Evolutionary conservation across 2,329 filamentous ascomycete species (phyloP).

Genomic region (Podosphaera leucotricha): DNA sequence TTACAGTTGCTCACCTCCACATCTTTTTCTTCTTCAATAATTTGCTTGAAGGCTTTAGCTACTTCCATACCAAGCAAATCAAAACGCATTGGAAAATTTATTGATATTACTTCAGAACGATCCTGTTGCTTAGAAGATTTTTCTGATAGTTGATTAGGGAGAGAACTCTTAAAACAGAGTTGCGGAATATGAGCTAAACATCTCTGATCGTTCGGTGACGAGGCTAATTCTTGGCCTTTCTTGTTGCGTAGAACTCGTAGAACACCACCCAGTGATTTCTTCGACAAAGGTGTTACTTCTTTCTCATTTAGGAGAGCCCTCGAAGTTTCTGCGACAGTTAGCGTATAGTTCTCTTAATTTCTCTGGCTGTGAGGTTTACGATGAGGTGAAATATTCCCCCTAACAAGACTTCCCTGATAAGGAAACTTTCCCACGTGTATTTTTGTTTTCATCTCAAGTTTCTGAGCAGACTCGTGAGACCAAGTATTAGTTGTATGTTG

Average conservation of each 20-base stretch:
- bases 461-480: slow-evolving; percentile 20
- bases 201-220: slow-evolving; percentile 16
- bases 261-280: slow-evolving; percentile 66
- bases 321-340: not conserved
- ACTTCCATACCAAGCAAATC: slow-evolving; percentile 64
- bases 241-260: slow-evolving; percentile 52
- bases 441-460: slow-evolving; percentile 26
- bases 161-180: slow-evolving; percentile 20
- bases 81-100: slow-evolving; percentile 38
- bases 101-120: slow-evolving; percentile 20
- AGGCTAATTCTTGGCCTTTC: slow-evolving; percentile 7
- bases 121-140: slow-evolving; percentile 36
- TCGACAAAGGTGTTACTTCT: slow-evolving; percentile 42
- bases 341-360: not conserved
- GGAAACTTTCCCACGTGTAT: slow-evolving; percentile 38
- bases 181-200: slow-evolving; percentile 15
- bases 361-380: slow-evolving; percentile 30
- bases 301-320: not conserved
- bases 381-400: slow-evolving; percentile 66
- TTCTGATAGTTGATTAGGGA: slow-evolving; percentile 33
- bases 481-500: slow-evolving; percentile 53
- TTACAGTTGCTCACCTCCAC: slow-evolving; percentile 12
- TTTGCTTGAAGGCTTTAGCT: slow-evolving; percentile 55
- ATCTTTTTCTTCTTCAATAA: slow-evolving; percentile 39
- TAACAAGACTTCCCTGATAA: slow-evolving; percentile 63